Base-by-base conservation (phyloP, 202 grass and related monocot species). In the Sporobolus alterniflorus region DNA sequence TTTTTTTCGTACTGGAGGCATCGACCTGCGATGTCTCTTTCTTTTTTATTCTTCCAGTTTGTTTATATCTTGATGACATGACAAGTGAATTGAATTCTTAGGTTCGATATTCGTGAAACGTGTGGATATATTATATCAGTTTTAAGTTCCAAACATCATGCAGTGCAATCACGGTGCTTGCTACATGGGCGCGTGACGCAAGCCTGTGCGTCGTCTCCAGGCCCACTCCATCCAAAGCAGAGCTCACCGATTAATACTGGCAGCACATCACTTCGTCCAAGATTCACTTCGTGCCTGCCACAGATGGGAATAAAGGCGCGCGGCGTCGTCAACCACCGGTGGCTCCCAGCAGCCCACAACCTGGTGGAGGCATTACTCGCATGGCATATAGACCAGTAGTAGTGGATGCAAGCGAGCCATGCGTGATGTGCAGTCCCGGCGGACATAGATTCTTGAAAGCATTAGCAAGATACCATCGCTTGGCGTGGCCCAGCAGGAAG, bases 381-480 rank as follows among this genome's bases (percentile, higher is more conserved):
- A 60, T 39, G 36, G 39, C 12, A 15, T 17, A 13, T 46, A 48
- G 55, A 63, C 56, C 7, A 18, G 33, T 26, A 39, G 46, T 76
- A 64, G 34, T 82, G 80, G 74, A 73, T 79, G 86, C 75, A 67
- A 79, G 67, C 59, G 55, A 73, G 54, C 34, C 59, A 61, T 61
- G 57, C 57, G 30, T 16, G 55, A 59, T 28, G 69, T 78, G 43
- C 54, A 62, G 47, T 50, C 21, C 42, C 14, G 16, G 33, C 8
- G 33, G 71, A 71, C 71, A 47, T 43, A 85, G 82, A 85, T 84
- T 81, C 65, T 75, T 28, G 71, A 44, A 17, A 60, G 78, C 83
- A 86, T 86, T 86, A 81, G 25, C 14, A 76, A 75, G 78, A 88
- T 78, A 17, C 28, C 12, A 56, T 54, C 54, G 24, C 39, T 0